phyloP scores from a whole-genome alignment of 805 yeast species.

The Candida nitratophila region DNA sequence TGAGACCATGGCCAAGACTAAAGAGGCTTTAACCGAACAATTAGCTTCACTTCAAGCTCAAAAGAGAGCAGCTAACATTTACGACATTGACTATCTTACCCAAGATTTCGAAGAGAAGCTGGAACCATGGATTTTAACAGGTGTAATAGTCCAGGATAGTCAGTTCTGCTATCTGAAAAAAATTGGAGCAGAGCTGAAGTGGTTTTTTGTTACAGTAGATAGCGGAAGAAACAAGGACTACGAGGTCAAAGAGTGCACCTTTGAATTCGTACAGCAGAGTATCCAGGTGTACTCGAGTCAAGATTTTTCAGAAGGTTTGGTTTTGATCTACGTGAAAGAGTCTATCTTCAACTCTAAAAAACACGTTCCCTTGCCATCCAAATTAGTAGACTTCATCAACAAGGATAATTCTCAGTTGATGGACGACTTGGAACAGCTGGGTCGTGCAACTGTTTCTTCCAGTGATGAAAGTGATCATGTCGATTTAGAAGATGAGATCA shows the following conservation, averaged over 20 bases:
- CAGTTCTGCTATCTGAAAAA: slow-evolving; percentile 25
- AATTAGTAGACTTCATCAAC: slow-evolving; percentile 22
- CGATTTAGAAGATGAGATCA: slow-evolving; percentile 5
- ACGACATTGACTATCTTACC: slow-evolving; percentile 21
- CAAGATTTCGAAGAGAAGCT: slow-evolving; percentile 11
- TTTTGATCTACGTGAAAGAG: slow-evolving; percentile 27
- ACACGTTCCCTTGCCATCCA: slow-evolving; percentile 11
- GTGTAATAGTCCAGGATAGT: slow-evolving; percentile 26
- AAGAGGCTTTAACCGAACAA: slow-evolving; percentile 8
- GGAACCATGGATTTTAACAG: slow-evolving; percentile 33
- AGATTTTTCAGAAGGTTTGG: slow-evolving; percentile 24
- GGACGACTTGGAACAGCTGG: slow-evolving; percentile 9
- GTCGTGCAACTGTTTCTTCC: not conserved
- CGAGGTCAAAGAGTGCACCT: slow-evolving; percentile 11
- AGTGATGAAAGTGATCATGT: not conserved
- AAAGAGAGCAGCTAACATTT: slow-evolving; percentile 13
- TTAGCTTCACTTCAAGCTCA: slow-evolving; percentile 9
- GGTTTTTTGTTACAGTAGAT: slow-evolving; percentile 26
- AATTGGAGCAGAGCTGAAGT: slow-evolving; percentile 9
- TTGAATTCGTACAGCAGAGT: slow-evolving; percentile 18
- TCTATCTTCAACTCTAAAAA: slow-evolving; percentile 13
- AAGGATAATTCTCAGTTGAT: slow-evolving; percentile 22
- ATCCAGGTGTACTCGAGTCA: slow-evolving; percentile 13
- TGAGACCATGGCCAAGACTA: slow-evolving; percentile 6
- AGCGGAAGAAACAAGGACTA: slow-evolving; percentile 18